Evolutionary conservation across 1,139 yeast species (phyloP).

Genomic region (Saccharomyces hybrid): DNA sequence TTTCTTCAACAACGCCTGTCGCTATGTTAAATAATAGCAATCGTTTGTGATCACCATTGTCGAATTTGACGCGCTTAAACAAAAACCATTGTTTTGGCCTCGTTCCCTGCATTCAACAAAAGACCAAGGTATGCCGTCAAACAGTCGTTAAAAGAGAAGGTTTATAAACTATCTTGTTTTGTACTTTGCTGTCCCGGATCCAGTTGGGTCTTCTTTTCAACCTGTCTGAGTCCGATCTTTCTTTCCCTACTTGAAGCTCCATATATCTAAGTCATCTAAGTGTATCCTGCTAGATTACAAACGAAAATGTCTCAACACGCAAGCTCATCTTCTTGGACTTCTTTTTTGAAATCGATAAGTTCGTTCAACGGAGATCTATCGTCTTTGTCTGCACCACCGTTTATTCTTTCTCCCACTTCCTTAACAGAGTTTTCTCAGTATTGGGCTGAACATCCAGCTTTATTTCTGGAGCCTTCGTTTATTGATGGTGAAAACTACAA

Average conservation of each 20-base stretch:
- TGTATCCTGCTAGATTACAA: neutral
- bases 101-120: conserved; percentile 2
- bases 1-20: neutral
- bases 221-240: neutral
- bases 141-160: neutral
- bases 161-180: neutral
- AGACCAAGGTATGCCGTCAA: neutral
- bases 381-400: conserved; percentile 93
- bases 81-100: neutral
- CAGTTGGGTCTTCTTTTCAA: neutral
- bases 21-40: neutral
- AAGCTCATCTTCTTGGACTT: conserved; percentile 49
- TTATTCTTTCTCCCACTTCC: conserved; percentile 84
- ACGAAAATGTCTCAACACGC: conserved; percentile 24
- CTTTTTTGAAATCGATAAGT: conserved; percentile 83
- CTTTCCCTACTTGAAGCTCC: neutral
- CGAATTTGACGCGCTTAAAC: neutral
- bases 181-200: neutral
- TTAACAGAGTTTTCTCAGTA: conserved; percentile 84
- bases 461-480: conserved; percentile 62
- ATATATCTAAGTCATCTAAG: neutral
- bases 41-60: conserved; percentile 1
- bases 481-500: conserved; percentile 32
- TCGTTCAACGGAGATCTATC: conserved; percentile 94
- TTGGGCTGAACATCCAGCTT: conserved; percentile 85